Conservation (phyloP, 2,329 filamentous ascomycete species). For the Neofusicoccum parvum region DNA sequence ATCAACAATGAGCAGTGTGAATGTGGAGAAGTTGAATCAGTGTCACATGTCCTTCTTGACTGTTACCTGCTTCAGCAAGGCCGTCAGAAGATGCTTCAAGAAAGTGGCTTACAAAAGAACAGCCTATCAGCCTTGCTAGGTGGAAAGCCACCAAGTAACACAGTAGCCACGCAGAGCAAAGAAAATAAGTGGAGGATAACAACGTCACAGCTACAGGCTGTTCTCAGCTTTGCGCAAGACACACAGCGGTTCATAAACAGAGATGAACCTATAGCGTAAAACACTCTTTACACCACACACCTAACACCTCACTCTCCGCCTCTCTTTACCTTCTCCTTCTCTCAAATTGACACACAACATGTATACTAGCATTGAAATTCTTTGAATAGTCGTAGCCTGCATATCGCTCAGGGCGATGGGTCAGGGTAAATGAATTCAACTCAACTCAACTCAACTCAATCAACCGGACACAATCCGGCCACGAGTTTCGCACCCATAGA, state of each 20-base stretch:
- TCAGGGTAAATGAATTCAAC: constrained; percentile 1
- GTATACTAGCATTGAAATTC: neutral
- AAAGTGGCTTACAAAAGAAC: too few relatives aligned
- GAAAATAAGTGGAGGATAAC: neutral
- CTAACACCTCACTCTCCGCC: neutral
- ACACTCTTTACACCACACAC: neutral
- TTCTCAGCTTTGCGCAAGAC: neutral
- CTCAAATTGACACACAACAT: neutral
- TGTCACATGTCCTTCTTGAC: too few relatives aligned
- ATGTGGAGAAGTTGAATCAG: too few relatives aligned
- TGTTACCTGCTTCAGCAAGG: too few relatives aligned
- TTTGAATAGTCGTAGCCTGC: constrained; percentile 1
- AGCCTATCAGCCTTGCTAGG: too few relatives aligned
- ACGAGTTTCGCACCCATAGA: too few relatives aligned
- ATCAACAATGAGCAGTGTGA: too few relatives aligned
- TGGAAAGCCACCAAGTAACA: too few relatives aligned
- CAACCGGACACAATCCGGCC: too few relatives aligned
- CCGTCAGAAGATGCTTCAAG: too few relatives aligned
- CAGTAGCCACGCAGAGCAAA: too few relatives aligned
- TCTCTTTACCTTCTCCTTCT: neutral
- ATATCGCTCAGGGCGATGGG: neutral
- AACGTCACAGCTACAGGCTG: neutral
- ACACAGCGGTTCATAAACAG: neutral
- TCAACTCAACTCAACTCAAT: neutral
- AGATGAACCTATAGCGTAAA: neutral